Evolutionary conservation across 345 rosid genomes (phyloP).

Genomic region (Gossypioides kirkii): DNA sequence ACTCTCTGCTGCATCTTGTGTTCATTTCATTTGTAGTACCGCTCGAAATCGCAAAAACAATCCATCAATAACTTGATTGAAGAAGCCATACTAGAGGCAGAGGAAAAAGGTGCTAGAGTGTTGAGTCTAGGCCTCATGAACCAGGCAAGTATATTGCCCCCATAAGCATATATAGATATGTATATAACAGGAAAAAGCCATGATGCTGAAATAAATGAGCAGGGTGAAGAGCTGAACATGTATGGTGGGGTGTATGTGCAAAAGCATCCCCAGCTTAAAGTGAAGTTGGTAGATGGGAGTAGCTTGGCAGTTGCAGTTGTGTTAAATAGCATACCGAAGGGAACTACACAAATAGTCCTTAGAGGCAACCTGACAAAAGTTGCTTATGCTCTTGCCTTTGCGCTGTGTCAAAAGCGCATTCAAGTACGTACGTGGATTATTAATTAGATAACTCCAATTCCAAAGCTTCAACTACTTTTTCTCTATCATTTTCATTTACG

Average conservation of each 20-base stretch:
- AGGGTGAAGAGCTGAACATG: not conserved
- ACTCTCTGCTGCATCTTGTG: not conserved
- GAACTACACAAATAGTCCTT: not conserved
- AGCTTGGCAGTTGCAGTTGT: not conserved
- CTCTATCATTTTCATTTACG: not conserved
- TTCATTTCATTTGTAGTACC: not conserved
- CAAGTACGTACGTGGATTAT: conserved; percentile 28
- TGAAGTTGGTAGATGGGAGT: conserved; percentile 1
- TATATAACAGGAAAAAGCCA: not conserved
- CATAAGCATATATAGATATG: too few species aligned
- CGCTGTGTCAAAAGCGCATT: conserved; percentile 39
- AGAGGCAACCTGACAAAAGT: not conserved
- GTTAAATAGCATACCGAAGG: conserved; percentile 1
- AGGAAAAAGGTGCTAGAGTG: conserved; percentile 50
- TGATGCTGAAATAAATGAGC: not conserved
- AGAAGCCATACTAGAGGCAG: conserved; percentile 53
- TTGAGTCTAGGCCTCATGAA: conserved; percentile 58
- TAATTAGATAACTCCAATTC: not conserved
- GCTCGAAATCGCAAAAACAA: not conserved
- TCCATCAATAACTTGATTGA: conserved; percentile 41
- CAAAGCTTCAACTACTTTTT: not conserved
- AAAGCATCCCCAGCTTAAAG: not conserved
- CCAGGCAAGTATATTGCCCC: conserved; percentile 29
- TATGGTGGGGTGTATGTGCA: not conserved
- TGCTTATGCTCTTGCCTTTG: conserved; percentile 16